A percentile compares a stretch with the other conserved stretches of the same genome.
Conservation (phyloP, 352 stramenopile species). For the Pythium myriotylum region DNA sequence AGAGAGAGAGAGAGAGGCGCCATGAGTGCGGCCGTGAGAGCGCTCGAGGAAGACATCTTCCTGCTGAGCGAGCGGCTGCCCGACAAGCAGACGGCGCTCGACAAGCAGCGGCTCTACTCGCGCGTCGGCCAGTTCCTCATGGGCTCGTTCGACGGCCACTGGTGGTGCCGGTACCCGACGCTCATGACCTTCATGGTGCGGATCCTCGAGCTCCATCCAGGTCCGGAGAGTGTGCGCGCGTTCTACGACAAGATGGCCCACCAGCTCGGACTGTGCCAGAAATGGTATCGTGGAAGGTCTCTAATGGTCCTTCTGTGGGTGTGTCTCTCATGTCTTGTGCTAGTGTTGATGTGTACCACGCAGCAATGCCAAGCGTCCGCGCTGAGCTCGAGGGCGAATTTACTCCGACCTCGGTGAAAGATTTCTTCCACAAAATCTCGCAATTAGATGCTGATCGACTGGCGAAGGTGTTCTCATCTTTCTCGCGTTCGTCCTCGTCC, state of each 20-base stretch:
- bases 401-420: conserved; percentile 64
- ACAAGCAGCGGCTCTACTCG: conserved; percentile 78
- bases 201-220: conserved; percentile 76
- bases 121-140: conserved; percentile 82
- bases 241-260: conserved; percentile 77
- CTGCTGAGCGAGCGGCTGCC: conserved; percentile 34
- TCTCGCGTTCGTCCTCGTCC: not conserved
- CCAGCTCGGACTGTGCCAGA: conserved; percentile 59
- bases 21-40: conserved; percentile 39
- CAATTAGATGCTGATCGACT: conserved; percentile 74
- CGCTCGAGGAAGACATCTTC: conserved; percentile 51
- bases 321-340: not conserved
- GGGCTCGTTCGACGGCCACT: conserved; percentile 64
- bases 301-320: not conserved
- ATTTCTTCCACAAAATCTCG: conserved; percentile 78
- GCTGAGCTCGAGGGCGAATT: conserved; percentile 82
- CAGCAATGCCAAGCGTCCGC: conserved; percentile 69
- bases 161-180: conserved; percentile 77
- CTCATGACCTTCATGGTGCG: conserved; percentile 90
- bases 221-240: conserved; percentile 65
- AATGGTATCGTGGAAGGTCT: conserved; percentile 63
- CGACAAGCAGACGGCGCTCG: conserved; percentile 34
- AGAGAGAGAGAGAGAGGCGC: not conserved
- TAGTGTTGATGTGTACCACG: conserved; percentile 87
- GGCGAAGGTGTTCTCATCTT: conserved; percentile 42